Base-by-base conservation (phyloP, 2,329 filamentous ascomycete genomes). In the Beauveria australis region DNA sequence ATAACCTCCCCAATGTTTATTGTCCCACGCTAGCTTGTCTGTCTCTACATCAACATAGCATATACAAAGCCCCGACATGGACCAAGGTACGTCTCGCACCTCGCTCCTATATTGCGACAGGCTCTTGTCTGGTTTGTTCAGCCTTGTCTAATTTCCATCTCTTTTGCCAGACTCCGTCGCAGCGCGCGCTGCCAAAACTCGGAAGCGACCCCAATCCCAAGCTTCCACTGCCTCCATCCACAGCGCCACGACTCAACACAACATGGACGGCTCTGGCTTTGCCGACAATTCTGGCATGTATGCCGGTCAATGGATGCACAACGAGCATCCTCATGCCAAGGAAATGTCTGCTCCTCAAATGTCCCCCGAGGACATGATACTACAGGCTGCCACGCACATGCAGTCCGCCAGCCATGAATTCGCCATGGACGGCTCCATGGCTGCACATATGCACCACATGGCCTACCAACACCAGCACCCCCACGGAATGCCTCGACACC, bases 331-430 rank as follows among this genome's bases (percentile, higher is more conserved):
- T 55, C 77, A 78, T 58, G 67, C 73, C 10, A 77, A 77, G 66
- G 75, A 78, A 53, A 76, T 82, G 64, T 68, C 71, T 8, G 67
- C 72, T 18, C 71, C 75, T 37, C 78, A 79, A 58, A 78, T 86
- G 75, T 78, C 81, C 3, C 73, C 81, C 26, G 84, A 86, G 65
- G 82, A 84, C 62, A 79, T 86, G 73, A 79, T 87, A 53, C 74
- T 87, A 63, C 81, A 84, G 60, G 79, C 81, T 19, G 78, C 80
- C 30, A 77, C 79, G 24, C 83, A 84, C 64, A 77, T 86, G 67
- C 80, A 83, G 64, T 74, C 76, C 53, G 75, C 75, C 49, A 77
- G 77, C 58, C 60, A 79, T 79, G 81, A 83, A 55, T 74, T 80
- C 22, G 68, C 76, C 28, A 78, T 85, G 68, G 78, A 78, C 59